phyloP scores from a whole-genome alignment of 768 basidiomycete species.

The Hemileccinum rubropunctum region DNA sequence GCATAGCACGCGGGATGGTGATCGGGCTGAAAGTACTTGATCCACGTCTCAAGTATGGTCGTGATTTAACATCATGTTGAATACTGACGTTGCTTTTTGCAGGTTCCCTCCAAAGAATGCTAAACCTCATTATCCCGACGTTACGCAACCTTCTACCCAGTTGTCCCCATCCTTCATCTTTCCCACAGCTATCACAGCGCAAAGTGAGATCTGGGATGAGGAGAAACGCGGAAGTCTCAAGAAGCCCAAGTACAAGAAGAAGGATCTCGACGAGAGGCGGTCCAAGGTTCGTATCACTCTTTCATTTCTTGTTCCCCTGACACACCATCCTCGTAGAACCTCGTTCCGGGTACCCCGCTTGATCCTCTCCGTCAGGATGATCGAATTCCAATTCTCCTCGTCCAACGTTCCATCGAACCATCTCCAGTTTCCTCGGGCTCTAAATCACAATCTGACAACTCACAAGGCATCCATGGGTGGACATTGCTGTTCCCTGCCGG shows the following conservation, averaged over 20 bases:
- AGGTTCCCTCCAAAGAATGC: constrained; percentile 87
- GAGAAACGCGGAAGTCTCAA: constrained; percentile 49
- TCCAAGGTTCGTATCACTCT: constrained; percentile 50
- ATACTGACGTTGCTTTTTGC: neutral
- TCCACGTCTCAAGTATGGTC: constrained; percentile 75
- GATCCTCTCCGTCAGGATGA: constrained; percentile 71
- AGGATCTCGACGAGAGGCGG: constrained; percentile 81
- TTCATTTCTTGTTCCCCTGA: neutral
- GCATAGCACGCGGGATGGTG: constrained; percentile 70
- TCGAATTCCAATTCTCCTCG: constrained; percentile 77
- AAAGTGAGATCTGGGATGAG: constrained; percentile 71
- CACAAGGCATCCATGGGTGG: constrained; percentile 74
- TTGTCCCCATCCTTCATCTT: constrained; percentile 35
- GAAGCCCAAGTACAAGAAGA: constrained; percentile 72
- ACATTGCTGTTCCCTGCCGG: constrained; percentile 82
- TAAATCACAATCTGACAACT: constrained; percentile 23
- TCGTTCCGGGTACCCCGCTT: constrained; percentile 75
- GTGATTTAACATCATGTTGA: neutral
- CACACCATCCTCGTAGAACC: constrained; percentile 45
- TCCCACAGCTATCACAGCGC: constrained; percentile 59
- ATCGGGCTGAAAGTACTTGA: constrained; percentile 81
- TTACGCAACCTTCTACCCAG: constrained; percentile 23
- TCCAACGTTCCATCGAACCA: constrained; percentile 71
- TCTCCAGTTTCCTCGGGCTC: constrained; percentile 11
- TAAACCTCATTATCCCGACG: constrained; percentile 36